phyloP scores from a whole-genome alignment of 2,329 filamentous ascomycete genomes.

The Neopestalotiopsis sp. region DNA sequence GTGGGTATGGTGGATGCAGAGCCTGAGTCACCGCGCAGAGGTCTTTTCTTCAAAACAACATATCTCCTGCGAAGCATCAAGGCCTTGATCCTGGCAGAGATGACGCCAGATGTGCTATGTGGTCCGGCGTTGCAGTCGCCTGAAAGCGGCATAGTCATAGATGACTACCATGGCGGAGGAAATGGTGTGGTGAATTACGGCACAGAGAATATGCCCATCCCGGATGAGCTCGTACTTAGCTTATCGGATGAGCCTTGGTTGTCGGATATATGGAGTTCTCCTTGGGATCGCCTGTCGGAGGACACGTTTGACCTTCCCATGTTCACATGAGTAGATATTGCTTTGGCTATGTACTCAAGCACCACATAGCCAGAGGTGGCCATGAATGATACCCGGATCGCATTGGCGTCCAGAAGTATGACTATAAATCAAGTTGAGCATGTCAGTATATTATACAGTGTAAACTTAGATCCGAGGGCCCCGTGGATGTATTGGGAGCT shows the following conservation, averaged over 20 bases:
- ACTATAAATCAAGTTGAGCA: too few species aligned
- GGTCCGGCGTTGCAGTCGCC: constrained; percentile 11
- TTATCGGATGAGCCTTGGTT: constrained; percentile 21
- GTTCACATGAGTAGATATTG: too few species aligned
- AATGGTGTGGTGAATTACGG: neutral
- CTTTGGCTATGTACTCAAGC: too few species aligned
- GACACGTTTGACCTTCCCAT: neutral
- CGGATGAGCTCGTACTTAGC: constrained; percentile 22
- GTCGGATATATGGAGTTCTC: constrained; percentile 19
- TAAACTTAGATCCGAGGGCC: too few species aligned
- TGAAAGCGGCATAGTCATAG: neutral
- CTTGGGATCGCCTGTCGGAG: constrained; percentile 23
- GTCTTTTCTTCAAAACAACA: constrained; percentile 29
- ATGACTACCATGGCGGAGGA: neutral
- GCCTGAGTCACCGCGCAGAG: constrained; percentile 20
- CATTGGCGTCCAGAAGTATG: too few species aligned
- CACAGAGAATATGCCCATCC: constrained; percentile 13
- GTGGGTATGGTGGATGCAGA: constrained; percentile 25
- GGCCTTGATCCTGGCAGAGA: constrained; percentile 26
- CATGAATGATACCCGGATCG: too few species aligned
- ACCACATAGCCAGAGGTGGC: too few species aligned
- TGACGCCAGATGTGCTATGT: constrained; percentile 9
- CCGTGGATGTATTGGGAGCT: too few species aligned
- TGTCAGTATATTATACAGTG: too few species aligned
- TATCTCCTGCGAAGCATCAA: constrained; percentile 26